Base-by-base conservation (phyloP, 148 eudicot species). In the Fallopia convolvulus region DNA sequence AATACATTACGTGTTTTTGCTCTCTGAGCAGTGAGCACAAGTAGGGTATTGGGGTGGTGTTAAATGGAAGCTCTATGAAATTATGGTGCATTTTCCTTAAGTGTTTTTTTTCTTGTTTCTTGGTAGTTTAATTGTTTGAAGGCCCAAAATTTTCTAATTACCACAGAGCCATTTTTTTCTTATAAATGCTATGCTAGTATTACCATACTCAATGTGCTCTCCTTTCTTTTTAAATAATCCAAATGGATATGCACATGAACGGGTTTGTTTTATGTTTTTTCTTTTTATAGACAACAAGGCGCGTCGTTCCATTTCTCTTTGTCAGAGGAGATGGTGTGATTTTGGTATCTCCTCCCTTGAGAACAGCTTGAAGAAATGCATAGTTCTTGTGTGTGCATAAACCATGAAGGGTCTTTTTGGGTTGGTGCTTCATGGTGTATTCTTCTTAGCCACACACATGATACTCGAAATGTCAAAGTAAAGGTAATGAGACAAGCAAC, bases 241-340 rank as follows among this genome's bases (percentile, higher is more conserved):
- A 15, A 68, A 68, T 68, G 72, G 42, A 30, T 68, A 68, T 68
- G 41, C 15, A 9, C 12, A 1, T 10, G 33, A 36, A 3, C n/a
- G 41, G 39, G 39, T 72, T 39, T 39, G 33, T 71, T 55, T 71
- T 78, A 44, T 84, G 50, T 81, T 26, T 26, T 26, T 26, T n/a
- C n/a, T 26, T 26, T 26, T 26, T 65, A 87, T 68, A 91, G 97
- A 87, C 91, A 30, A 91, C 97, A 32, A 88, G 81, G 81, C 89
- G 97, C 8, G 88, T 87, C 60, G 89, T 91, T 74, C 93, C 97
- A 0, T 89, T 84, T 78, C 91, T 91, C 75, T 89, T 91, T 81
- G 97, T 91, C 36, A 83, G 93, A 86, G 97, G 97, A 79, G 97
- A 91, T 80, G 97, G 97, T 58, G 97, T 91, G 63, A 91, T 91